A percentile compares a stretch with the other conserved stretches of the same genome.
phyloP scores from a whole-genome alignment of 306 rosid species.

The Cucumis melo region DNA sequence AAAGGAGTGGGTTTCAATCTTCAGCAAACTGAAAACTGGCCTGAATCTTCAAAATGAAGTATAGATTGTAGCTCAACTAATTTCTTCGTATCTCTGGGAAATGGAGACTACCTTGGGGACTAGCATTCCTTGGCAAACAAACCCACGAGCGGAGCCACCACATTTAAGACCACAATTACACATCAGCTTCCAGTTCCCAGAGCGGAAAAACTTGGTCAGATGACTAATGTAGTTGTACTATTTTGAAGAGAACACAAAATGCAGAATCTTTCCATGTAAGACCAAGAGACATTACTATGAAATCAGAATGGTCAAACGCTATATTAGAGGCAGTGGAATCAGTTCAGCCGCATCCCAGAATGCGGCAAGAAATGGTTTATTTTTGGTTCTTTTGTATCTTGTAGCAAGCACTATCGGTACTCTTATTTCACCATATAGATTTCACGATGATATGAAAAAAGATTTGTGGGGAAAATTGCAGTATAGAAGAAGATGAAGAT shows the following conservation, averaged over 20 bases:
- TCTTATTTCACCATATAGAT: not conserved
- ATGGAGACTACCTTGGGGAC: not conserved
- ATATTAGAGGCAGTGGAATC: not conserved
- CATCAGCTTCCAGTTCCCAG: not conserved
- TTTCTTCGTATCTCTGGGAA: not conserved
- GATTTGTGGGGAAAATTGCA: not conserved
- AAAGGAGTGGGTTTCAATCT: not conserved
- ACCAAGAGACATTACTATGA: not conserved
- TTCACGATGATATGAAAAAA: not conserved
- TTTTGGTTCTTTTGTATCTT: not conserved
- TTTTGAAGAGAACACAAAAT: not conserved
- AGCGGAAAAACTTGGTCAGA: not conserved
- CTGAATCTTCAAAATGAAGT: not conserved
- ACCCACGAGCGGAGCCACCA: not conserved
- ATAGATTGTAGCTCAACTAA: not conserved
- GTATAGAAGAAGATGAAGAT: not conserved
- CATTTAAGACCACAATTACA: not conserved
- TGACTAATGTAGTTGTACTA: not conserved
- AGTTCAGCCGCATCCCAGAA: not conserved
- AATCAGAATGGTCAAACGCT: not conserved
- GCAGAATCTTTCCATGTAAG: not conserved
- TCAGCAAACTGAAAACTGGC: not conserved
- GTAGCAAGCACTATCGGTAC: not conserved
- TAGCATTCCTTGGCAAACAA: not conserved
- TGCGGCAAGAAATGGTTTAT: not conserved